Evolutionary conservation across 371 early-diverging fungal species (phyloP), one percentile per base, ranked within the genome.

Genomic region (Mortierella sp.): DNA sequence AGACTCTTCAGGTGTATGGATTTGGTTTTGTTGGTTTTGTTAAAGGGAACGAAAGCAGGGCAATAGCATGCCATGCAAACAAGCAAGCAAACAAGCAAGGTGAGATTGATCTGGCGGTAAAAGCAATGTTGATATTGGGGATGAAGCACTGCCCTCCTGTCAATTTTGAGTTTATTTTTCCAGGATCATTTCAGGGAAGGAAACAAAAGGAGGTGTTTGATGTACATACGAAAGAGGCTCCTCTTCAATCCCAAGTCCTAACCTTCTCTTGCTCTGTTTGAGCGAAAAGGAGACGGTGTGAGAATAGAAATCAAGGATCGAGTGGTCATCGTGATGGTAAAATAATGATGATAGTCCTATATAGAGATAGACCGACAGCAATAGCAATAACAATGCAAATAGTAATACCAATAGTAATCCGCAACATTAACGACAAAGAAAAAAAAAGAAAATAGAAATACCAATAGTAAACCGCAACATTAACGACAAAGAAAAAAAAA

Each of bases 271-370:
- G 45, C 10, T 43, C 45, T 55, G 70, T 63, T 53, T 70, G 59
- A 63, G 64, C 50, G 40, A 64, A 64, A 74, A 74, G 74, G 74
- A 72, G 72, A 32, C 11, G 72, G 28, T 72, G 53, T 70, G 71
- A 64, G 65, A 72, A 60, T 52, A 59, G 41, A 71, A 59, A 62
- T 41, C 36, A 62, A 62, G 43, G 43, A 24, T 41, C 33, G 59
- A 11, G 7, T 4, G 36, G 15, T 59, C n/a, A n/a, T 38, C 0
- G 19, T 36, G 36, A 36, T 4, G 36, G 19, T 59, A n/a, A n/a
- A n/a, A n/a, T n/a, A 15, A n/a, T 38, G 21, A 28, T 28, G 28
- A 28, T 28, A 28, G 2, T 28, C 28, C 28, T n/a, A n/a, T 19
- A n/a, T 43, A 10, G 41, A 41, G 6, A 47, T 28, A 62, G 24